Evolutionary conservation across 164 flowering plant species (phyloP), one percentile per base, ranked within the genome.

Genomic region (Sedum album): DNA sequence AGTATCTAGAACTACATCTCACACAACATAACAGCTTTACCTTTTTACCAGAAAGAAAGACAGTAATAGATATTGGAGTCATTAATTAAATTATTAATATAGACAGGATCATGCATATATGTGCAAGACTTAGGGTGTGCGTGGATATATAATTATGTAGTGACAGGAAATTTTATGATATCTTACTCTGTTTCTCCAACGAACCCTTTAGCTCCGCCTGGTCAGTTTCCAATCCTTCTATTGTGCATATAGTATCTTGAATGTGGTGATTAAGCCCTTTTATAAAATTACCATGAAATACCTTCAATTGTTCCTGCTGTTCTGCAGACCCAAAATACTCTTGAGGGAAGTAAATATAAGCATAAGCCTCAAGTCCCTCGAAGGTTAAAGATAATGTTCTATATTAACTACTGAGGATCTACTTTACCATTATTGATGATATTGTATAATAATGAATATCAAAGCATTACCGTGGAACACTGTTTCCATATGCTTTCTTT

Each of bases 171-270:
- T 1, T 31, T 31, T 15, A 31, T 62, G 41, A 17, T 66, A 39
- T 13, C 88, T 71, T 87, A 90, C 98, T 90, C 74, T 82, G 87
- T 75, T 75, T 89, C 63, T 86, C 88, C 53, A 82, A 55, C 15
- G 71, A 69, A 71, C 82, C 87, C 75, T 82, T 86, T 38, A 86
- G 68, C 73, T 89, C 90, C 11, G 57, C 67, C 60, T 85, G 80
- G 30, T 84, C 76, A 42, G 78, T 81, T 77, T 93, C 94, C 67
- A 88, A 77, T 67, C 76, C 88, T 68, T 84, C 87, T 67, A 91
- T 31, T 57, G 80, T 69, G 74, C 75, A 81, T 64, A 68, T 79
- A 75, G 81, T 84, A 41, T 81, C 82, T 74, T 87, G 83, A 35
- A 93, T 80, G 78, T 87, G 87, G 70, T 74, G 83, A 69, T 76